Conservation (phyloP, 1,139 yeast genomes). For the Kazachstania sp. region DNA sequence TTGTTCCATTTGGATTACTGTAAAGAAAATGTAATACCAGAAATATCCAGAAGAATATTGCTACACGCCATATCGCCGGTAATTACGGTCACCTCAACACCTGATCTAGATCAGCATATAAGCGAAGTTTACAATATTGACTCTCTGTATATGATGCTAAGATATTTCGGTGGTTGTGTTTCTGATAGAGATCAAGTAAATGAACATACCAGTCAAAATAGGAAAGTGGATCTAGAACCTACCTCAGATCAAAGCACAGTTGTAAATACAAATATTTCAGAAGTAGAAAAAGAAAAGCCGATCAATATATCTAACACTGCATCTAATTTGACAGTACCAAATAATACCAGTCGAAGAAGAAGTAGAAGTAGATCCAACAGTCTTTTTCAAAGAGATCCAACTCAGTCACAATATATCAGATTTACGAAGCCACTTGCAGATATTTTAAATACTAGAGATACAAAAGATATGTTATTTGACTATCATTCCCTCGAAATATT, state of each 20-base stretch:
- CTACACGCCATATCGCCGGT: constrained; percentile 31
- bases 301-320: background rate
- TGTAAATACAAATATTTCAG: background rate
- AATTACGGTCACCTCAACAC: constrained; percentile 28
- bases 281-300: background rate
- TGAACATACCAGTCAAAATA: constrained; percentile 7
- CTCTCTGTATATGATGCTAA: constrained; percentile 26
- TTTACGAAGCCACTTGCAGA: constrained; percentile 40
- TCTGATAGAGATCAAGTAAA: constrained; percentile 31
- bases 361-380: constrained; percentile 26
- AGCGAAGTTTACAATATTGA: constrained; percentile 22
- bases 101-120: constrained; percentile 23
- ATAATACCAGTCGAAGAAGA: constrained; percentile 1
- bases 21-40: constrained; percentile 25
- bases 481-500: constrained; percentile 31
- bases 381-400: constrained; percentile 26
- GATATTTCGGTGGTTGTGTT: constrained; percentile 30
- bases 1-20: constrained; percentile 23
- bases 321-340: background rate
- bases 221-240: background rate
- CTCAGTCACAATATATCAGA: constrained; percentile 35
- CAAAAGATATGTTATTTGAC: constrained; percentile 26
- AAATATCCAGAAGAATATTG: constrained; percentile 28
- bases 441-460: constrained; percentile 22
- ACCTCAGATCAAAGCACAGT: background rate